Percentiles rank a stretch among this genome's conserved stretches.
These are phyloP conservation scores for Phytopythium vexans DNA, from an alignment of 352 stramenopile genomes.

Conservation along the genomic window DNA sequence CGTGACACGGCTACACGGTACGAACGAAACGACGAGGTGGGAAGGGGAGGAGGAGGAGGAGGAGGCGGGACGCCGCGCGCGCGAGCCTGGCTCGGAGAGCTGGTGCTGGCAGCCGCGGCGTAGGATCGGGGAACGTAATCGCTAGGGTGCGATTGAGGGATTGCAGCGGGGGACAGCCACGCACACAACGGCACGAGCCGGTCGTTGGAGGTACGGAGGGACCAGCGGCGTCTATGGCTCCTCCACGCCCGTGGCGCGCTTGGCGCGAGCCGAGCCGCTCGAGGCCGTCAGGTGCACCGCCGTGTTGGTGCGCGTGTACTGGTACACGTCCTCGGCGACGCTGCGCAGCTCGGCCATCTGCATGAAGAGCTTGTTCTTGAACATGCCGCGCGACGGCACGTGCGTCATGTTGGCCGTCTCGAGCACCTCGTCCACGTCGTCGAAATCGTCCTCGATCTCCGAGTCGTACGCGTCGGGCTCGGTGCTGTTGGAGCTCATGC, in stretches of 20 bases:
- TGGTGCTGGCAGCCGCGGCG: no score
- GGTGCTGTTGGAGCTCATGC: neutral
- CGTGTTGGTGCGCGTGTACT: constrained; percentile 42
- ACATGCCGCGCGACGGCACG: constrained; percentile 22
- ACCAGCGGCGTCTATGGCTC: neutral
- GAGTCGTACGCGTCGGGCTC: constrained; percentile 6
- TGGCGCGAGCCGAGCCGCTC: constrained; percentile 3
- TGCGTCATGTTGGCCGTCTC: constrained; percentile 39
- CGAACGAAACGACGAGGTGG: no score
- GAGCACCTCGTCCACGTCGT: constrained; percentile 36
- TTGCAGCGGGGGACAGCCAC: no score
- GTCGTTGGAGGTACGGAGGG: no score
- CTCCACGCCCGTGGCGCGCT: constrained; percentile 1
- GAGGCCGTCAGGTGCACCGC: constrained; percentile 28
- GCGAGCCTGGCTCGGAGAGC: no score
- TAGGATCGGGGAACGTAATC: no score
- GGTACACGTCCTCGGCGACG: constrained; percentile 43
- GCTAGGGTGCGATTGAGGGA: no score
- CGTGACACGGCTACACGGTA: no score
- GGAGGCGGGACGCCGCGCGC: no score
- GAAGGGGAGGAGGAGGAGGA: no score
- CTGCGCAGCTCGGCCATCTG: constrained; percentile 46
- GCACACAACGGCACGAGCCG: no score
- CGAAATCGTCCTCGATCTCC: constrained; percentile 24
- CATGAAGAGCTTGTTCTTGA: constrained; percentile 35